These are phyloP conservation scores for Scedosporium boydii DNA, from an alignment of 2,329 filamentous ascomycete species.

Conservation along the genomic window DNA sequence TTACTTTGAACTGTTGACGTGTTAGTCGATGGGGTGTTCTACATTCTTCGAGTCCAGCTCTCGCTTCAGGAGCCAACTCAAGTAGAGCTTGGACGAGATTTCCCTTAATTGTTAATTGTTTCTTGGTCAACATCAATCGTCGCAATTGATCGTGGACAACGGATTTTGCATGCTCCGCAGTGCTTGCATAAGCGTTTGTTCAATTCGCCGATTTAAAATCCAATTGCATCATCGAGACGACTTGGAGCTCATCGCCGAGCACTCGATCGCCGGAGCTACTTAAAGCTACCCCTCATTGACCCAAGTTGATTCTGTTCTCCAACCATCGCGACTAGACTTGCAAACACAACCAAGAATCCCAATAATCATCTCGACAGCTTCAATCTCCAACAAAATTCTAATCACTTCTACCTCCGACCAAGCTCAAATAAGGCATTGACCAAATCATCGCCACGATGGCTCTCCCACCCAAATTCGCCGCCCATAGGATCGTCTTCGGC, in stretches of 20 bases:
- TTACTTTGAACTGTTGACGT: too few species aligned
- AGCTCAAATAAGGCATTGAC: not conserved
- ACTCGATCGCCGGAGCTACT: not conserved
- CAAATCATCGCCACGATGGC: conserved; percentile 45
- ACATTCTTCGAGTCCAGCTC: not conserved
- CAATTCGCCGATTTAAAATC: not conserved
- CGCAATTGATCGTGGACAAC: too few species aligned
- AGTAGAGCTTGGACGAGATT: too few species aligned
- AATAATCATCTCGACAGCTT: not conserved
- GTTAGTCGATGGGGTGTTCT: not conserved
- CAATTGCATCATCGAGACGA: not conserved
- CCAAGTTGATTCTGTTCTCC: not conserved
- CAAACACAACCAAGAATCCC: not conserved
- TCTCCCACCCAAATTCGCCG: conserved; percentile 67
- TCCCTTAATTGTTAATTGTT: too few species aligned
- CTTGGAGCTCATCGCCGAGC: not conserved
- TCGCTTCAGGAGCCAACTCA: too few species aligned
- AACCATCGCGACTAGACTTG: not conserved
- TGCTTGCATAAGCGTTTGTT: not conserved
- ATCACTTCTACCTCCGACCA: too few species aligned
- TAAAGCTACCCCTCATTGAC: not conserved
- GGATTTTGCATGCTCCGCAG: too few species aligned
- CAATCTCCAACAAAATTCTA: not conserved
- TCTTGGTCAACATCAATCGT: not conserved
- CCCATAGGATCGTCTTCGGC: conserved; percentile 52